Evolutionary conservation across 2,329 filamentous ascomycete genomes (phyloP).

Genomic region (Ambrosiella xylebori): DNA sequence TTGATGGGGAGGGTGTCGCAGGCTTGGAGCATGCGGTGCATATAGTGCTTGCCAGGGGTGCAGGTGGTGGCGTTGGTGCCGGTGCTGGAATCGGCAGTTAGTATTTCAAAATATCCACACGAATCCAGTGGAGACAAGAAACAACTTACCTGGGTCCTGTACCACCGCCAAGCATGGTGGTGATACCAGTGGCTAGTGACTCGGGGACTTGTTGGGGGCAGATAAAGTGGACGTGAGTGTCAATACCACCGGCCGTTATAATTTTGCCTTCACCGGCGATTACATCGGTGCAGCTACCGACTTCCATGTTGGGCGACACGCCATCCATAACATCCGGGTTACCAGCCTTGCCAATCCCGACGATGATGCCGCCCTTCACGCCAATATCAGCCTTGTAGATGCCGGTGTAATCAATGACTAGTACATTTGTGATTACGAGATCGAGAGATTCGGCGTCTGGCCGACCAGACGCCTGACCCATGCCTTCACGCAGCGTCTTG

Average conservation of each 20-base stretch:
- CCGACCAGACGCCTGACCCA: conserved; percentile 78
- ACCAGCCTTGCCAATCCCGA: conserved; percentile 81
- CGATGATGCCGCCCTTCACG: conserved; percentile 72
- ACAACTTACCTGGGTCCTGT: conserved; percentile 60
- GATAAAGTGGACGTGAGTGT: conserved; percentile 86
- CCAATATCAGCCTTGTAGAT: conserved; percentile 97
- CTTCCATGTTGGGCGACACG: conserved; percentile 58
- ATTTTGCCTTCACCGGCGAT: conserved; percentile 84
- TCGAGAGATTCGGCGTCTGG: conserved; percentile 58
- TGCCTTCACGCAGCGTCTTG: conserved; percentile 84
- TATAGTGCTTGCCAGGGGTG: conserved; percentile 69
- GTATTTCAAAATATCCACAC: too few species aligned
- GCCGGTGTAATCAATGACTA: conserved; percentile 79
- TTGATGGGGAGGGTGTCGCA: conserved; percentile 70
- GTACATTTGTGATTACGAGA: conserved; percentile 72
- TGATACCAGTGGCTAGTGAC: conserved; percentile 69
- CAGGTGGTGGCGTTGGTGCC: conserved; percentile 87
- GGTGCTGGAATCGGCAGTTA: conserved; percentile 34
- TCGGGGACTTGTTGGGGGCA: conserved; percentile 84
- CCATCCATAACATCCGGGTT: conserved; percentile 97
- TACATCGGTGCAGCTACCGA: conserved; percentile 81
- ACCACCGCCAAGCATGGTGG: conserved; percentile 78
- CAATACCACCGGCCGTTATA: conserved; percentile 75
- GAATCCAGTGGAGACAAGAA: neutral
- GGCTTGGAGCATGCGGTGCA: conserved; percentile 79